Evolutionary conservation across 495 filamentous ascomycete genomes (phyloP), one percentile per base, ranked within the genome.

Genomic region (Bryoglossum gracile): DNA sequence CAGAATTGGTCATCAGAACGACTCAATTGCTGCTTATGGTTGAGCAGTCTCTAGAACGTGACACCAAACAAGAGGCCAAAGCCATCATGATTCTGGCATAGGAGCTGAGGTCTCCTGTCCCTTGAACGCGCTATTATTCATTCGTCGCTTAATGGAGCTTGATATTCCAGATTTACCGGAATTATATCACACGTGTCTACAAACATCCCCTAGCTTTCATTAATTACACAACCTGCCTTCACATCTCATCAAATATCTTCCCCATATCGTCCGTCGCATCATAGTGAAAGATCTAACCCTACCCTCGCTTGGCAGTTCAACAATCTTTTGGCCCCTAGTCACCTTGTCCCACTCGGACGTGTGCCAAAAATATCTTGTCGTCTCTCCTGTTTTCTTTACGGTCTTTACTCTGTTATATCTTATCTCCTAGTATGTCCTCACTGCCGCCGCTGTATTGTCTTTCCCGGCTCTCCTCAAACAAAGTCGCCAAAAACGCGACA

Each of bases 401-500:
- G 66, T 64, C 53, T 66, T 71, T 10, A 80, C 75, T 26, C 76
- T 63, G 19, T 69, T 73, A 54, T 78, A 78, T 32, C 77, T 62
- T 3, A 78, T 59, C 2, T 67, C 68, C 50, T 78, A 67, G 48
- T 71, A 78, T 3, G 67, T 64, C 1, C 62, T 59, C 6, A 75
- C 56, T 2, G 68, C 73, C 25, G 65, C 68, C 8, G 65, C 69
- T 6, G 74, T 65, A 35, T 67, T 61, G 0, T 43, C 43, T 16
- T 64, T 65, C 3, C 62, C 65, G 13, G 59, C 54, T 19, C 71
- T 62, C 53, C 71, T 67, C 45, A 89, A n/a, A 67, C 42, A 76
- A 81, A 8, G 79, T 71, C 6, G 84, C 83, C 8, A 88, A 60
- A 1, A 76, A 78, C 0, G 78, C 75, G 1, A 76, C 84, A 59